These are phyloP conservation scores for Conoideocrella luteorostrata DNA, from an alignment of 2,329 filamentous ascomycete species.

Conservation along the genomic window DNA sequence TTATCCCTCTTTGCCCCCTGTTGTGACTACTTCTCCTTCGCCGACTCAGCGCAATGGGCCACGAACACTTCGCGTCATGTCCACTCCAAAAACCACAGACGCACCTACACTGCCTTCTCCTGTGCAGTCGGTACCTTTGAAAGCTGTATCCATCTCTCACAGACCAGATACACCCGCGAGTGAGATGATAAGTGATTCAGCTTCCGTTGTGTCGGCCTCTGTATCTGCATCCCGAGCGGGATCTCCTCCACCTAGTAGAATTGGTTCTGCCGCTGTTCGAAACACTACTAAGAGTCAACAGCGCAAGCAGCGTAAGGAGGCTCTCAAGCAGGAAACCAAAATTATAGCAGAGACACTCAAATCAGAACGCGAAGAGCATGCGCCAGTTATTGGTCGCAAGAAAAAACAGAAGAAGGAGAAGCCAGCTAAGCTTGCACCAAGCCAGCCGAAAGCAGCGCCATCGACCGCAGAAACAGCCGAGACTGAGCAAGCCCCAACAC, in stretches of 20 bases:
- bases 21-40: constrained; percentile 38
- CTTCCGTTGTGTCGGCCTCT: constrained; percentile 67
- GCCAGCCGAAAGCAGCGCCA: constrained; percentile 9
- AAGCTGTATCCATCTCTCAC: constrained; percentile 29
- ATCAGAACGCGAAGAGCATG: constrained; percentile 52
- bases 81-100: constrained; percentile 54
- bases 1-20: constrained; percentile 45
- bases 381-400: constrained; percentile 71
- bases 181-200: constrained; percentile 69
- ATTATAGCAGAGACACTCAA: constrained; percentile 44
- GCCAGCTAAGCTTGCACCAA: constrained; percentile 19
- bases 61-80: constrained; percentile 58
- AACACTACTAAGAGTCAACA: constrained; percentile 71
- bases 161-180: constrained; percentile 68
- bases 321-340: constrained; percentile 56
- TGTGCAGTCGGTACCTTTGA: constrained; percentile 21
- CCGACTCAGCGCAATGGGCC: constrained; percentile 46
- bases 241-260: constrained; percentile 59
- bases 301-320: constrained; percentile 68
- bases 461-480: not conserved
- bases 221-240: constrained; percentile 61
- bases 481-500: not conserved
- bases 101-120: constrained; percentile 34
- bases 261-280: constrained; percentile 63
- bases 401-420: constrained; percentile 81